A percentile compares a stretch with the other conserved stretches of the same genome.
These are phyloP conservation scores for Pleurotus eryngii DNA, from an alignment of 768 basidiomycete species.

Conservation along the genomic window DNA sequence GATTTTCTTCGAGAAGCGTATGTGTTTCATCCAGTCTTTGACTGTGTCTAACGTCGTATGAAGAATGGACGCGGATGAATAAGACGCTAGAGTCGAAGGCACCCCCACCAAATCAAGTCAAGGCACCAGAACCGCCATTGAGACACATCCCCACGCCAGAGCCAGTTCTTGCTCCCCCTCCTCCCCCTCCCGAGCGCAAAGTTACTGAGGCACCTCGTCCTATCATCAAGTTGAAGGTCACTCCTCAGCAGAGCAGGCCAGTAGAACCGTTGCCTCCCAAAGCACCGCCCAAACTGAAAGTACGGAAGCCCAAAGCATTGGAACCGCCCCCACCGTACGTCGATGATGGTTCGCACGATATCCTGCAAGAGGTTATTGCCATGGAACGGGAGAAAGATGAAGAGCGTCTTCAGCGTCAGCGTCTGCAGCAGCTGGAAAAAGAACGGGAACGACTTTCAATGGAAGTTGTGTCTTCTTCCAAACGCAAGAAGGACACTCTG, in stretches of 20 bases:
- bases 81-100: conserved; percentile 73
- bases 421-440: conserved; percentile 39
- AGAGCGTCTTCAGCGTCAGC: conserved; percentile 34
- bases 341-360: conserved; percentile 80
- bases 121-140: background rate
- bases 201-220: conserved; percentile 30
- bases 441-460: conserved; percentile 41
- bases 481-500: conserved; percentile 8
- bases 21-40: conserved; percentile 23
- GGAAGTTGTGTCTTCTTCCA: conserved; percentile 31
- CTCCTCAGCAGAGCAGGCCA: conserved; percentile 30
- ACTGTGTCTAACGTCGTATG: background rate
- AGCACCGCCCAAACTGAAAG: conserved; percentile 33
- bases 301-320: conserved; percentile 40
- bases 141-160: conserved; percentile 11
- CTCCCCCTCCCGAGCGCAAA: conserved; percentile 30
- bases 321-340: conserved; percentile 64
- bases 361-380: conserved; percentile 78
- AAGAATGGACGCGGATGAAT: conserved; percentile 87
- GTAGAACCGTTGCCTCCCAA: conserved; percentile 28
- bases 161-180: conserved; percentile 18
- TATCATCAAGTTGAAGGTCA: conserved; percentile 67
- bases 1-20: conserved; percentile 82
- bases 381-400: conserved; percentile 69
- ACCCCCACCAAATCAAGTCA: conserved; percentile 26